phyloP scores from a whole-genome alignment of 108 stramenopile species.

The Pseudonitzschia multistriata region DNA sequence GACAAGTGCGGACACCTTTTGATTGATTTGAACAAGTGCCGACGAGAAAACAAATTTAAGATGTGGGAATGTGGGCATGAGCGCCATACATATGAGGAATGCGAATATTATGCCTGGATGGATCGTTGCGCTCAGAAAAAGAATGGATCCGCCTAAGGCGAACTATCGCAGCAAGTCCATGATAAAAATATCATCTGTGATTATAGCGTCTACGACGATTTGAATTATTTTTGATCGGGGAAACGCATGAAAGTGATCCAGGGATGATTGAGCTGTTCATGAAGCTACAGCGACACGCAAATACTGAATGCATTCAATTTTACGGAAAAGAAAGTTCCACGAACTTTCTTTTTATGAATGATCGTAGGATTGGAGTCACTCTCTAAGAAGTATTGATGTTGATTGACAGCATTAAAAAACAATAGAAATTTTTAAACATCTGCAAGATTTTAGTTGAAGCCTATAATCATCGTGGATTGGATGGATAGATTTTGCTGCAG shows the following conservation, averaged over 20 bases:
- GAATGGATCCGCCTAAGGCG: not conserved
- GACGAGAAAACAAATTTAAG: constrained; percentile 79
- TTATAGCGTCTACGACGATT: not conserved
- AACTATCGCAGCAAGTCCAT: not conserved
- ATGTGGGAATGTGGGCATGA: constrained; percentile 88
- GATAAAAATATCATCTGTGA: not conserved
- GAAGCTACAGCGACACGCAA: not conserved
- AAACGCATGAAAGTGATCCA: not conserved
- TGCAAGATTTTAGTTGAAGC: not conserved
- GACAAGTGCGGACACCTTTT: constrained; percentile 95
- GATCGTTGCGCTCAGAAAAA: constrained; percentile 78
- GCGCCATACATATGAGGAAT: constrained; percentile 95
- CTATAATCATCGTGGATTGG: too few species aligned
- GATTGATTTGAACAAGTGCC: constrained; percentile 86
- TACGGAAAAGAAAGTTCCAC: not conserved
- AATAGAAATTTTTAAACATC: not conserved
- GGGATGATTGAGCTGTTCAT: not conserved
- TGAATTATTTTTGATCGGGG: not conserved
- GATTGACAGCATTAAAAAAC: not conserved
- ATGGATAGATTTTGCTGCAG: too few species aligned
- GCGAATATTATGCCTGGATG: constrained; percentile 89
- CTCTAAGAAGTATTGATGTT: not conserved
- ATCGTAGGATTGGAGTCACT: not conserved
- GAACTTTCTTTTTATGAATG: not conserved
- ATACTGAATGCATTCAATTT: not conserved